Evolutionary conservation across 805 yeast species (phyloP), one percentile per base, ranked within the genome.

Genomic region (Wickerhamiella nectarea): DNA sequence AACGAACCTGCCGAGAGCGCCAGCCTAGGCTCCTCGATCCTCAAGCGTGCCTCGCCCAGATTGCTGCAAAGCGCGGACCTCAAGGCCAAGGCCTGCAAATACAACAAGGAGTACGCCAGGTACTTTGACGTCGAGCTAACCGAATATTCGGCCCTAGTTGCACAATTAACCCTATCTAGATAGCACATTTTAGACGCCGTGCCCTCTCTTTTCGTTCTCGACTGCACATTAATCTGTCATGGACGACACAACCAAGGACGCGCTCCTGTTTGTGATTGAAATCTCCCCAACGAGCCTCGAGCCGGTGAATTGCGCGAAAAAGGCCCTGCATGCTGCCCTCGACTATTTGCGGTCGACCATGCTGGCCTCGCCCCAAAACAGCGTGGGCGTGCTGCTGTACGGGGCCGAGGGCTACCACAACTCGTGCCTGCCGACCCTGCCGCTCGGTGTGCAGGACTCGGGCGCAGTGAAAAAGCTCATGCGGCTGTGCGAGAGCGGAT

Each of bases 381-480:
- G 84, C 0, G 64, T 84, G 20, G 96, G 95, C 0, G 72, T 86
- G 38, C 73, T 77, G 72, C 55, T 71, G 72, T 58, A 53, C 49
- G 41, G 64, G 43, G 44, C 63, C 11, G 49, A 54, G 21, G 61
- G 41, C 22, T 25, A 45, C 22, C 25, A 73, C 51, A 59, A 75
- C 40, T 37, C 62, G 9, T 38, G 41, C 10, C 24, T 19, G 2
- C 45, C 34, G 2, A 26, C 48, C 17, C 22, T 51, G 24, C 24
- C 45, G 1, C 39, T 52, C 9, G 41, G 43, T 2, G 49, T 42
- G 31, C 57, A 55, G 18, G 41, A 41, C 6, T 39, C 49, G 3
- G 45, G 26, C 12, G 48, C 39, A 7, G 41, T 54, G 11, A 52
- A 52, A 34, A 26, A 19, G 11, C 42, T 54, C 15, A 46, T 48